Conservation (phyloP, 169 alveolate species). For the Sarcocystis neurona region DNA sequence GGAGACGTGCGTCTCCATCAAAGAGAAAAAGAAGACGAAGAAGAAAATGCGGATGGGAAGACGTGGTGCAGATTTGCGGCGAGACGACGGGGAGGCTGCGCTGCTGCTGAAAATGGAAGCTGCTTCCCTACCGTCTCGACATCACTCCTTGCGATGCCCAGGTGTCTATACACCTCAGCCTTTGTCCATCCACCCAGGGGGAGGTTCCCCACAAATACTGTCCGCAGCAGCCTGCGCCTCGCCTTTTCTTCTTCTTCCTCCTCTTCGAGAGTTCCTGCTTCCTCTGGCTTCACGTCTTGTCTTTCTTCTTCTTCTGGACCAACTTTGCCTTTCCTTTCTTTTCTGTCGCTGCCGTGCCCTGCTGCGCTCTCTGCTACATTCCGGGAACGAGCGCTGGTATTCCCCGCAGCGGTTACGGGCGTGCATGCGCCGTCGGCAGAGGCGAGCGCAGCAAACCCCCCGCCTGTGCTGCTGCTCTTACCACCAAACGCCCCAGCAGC, state of each 20-base stretch:
- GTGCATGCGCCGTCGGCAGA: not conserved
- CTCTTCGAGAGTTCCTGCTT: not conserved
- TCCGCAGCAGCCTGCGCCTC: too few relatives aligned
- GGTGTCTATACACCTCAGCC: conserved; percentile 31
- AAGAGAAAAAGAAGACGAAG: too few relatives aligned
- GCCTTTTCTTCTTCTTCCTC: not conserved
- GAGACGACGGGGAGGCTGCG: too few relatives aligned
- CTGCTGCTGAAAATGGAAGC: too few relatives aligned
- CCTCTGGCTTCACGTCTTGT: not conserved
- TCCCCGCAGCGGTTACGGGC: too few relatives aligned
- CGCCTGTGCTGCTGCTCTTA: too few relatives aligned
- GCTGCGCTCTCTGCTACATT: not conserved
- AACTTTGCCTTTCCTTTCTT: not conserved
- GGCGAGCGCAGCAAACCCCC: too few relatives aligned
- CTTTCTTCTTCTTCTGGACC: not conserved
- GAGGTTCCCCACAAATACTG: conserved; percentile 14
- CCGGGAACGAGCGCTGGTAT: not conserved
- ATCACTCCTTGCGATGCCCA: conserved; percentile 6
- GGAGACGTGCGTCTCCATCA: too few relatives aligned
- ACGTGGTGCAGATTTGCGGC: too few relatives aligned
- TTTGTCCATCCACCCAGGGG: conserved; percentile 21
- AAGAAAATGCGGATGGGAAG: too few relatives aligned
- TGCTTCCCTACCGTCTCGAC: conserved; percentile 27
- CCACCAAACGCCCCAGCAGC: not conserved
- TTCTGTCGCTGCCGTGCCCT: not conserved